phyloP scores from a whole-genome alignment of 345 rosid species.

The Anastatica hierochuntica region DNA sequence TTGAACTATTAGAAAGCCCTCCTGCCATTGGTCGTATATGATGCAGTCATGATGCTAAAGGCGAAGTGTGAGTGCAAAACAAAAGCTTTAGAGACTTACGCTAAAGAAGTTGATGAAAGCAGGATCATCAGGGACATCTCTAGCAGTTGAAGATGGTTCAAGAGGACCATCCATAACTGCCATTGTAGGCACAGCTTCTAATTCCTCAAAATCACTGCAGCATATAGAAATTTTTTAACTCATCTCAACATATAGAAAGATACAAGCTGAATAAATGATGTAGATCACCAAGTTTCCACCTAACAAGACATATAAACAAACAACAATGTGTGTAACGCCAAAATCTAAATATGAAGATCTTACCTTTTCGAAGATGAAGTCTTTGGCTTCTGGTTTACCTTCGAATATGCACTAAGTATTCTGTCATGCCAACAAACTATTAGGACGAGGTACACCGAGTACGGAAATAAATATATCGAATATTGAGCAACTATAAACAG shows the following conservation, averaged over 20 bases:
- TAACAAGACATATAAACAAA: background rate
- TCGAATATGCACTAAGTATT: constrained; percentile 77
- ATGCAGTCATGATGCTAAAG: background rate
- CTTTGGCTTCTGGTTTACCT: constrained; percentile 71
- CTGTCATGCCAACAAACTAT: constrained; percentile 31
- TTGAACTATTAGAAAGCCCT: background rate
- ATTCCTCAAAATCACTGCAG: constrained; percentile 86
- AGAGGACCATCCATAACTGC: constrained; percentile 83
- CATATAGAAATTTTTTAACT: background rate
- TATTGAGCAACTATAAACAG: background rate
- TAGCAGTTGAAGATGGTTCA: constrained; percentile 58
- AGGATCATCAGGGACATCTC: constrained; percentile 66
- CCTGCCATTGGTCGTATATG: background rate
- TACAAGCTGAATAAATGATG: background rate
- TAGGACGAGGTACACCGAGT: background rate
- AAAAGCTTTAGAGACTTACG: constrained; percentile 34
- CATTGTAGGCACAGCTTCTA: constrained; percentile 87
- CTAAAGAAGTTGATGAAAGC: constrained; percentile 81
- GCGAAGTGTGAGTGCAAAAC: background rate
- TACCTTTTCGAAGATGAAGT: constrained; percentile 64
- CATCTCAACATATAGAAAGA: background rate
- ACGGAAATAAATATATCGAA: background rate
- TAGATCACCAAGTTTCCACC: background rate
- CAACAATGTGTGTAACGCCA: background rate
- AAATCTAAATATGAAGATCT: background rate